Percentiles rank a stretch among this genome's conserved stretches.
Evolutionary conservation across 2,329 filamentous ascomycete genomes (phyloP).

Genomic region (Fusarium brevicatenulatum): DNA sequence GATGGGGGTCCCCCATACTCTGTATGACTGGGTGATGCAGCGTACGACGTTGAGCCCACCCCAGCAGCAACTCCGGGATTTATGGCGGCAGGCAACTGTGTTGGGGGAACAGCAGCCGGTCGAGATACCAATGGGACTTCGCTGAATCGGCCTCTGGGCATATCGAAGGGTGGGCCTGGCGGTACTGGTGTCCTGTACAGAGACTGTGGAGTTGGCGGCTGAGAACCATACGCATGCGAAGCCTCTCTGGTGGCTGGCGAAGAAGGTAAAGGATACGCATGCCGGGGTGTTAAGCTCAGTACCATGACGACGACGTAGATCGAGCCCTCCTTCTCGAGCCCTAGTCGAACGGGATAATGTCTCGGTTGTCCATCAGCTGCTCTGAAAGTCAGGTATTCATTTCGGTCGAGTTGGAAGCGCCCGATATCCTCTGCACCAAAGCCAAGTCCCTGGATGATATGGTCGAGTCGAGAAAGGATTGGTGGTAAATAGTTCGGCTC

Average conservation of each 20-base stretch:
- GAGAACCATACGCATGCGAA: slow-evolving; percentile 55
- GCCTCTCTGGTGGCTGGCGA: slow-evolving; percentile 58
- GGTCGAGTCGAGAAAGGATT: slow-evolving; percentile 66
- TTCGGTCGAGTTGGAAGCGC: slow-evolving; percentile 62
- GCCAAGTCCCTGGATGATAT: slow-evolving; percentile 64
- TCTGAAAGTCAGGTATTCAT: slow-evolving; percentile 66
- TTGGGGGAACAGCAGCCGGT: slow-evolving; percentile 41
- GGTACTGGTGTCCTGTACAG: slow-evolving; percentile 57
- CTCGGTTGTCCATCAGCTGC: slow-evolving; percentile 62
- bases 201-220: slow-evolving; percentile 44
- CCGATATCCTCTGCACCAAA: slow-evolving; percentile 64
- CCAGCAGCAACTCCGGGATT: slow-evolving; percentile 13
- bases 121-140: slow-evolving; percentile 45
- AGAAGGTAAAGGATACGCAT: slow-evolving; percentile 55
- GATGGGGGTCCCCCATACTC: slow-evolving; percentile 60
- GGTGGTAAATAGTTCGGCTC: slow-evolving; percentile 73
- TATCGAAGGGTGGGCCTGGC: slow-evolving; percentile 60
- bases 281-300: slow-evolving; percentile 52
- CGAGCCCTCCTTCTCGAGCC: slow-evolving; percentile 68
- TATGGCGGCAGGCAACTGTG: slow-evolving; percentile 50
- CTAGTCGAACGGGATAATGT: slow-evolving; percentile 61
- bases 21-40: slow-evolving; percentile 55
- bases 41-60: slow-evolving; percentile 50
- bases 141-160: slow-evolving; percentile 54
- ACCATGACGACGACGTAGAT: slow-evolving; percentile 70